Percentiles rank a stretch among this genome's conserved stretches.
Conservation (phyloP, 148 eudicot species). For the Cornus kousa region DNA sequence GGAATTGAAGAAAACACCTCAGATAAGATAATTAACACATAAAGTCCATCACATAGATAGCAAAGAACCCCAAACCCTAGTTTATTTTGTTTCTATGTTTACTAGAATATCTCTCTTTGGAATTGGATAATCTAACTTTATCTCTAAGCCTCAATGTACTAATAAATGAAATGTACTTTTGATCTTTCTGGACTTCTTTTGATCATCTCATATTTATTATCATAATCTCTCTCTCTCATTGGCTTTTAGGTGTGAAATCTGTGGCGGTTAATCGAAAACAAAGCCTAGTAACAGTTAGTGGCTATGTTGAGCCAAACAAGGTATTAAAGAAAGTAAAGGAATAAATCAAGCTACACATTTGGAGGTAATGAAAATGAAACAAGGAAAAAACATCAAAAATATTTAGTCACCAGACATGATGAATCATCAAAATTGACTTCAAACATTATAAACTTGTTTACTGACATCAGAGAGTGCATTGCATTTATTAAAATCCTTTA, state of each 20-base stretch:
- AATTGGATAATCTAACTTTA: too few species aligned
- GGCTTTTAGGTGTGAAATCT: conserved; percentile 53
- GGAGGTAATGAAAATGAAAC: neutral
- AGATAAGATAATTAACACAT: neutral
- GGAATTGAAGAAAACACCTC: too few species aligned
- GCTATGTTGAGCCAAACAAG: conserved; percentile 70
- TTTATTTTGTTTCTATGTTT: neutral
- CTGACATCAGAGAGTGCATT: too few species aligned
- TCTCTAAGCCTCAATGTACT: too few species aligned
- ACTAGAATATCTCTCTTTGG: too few species aligned
- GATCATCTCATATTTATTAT: too few species aligned
- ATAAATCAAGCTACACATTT: neutral
- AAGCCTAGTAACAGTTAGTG: conserved; percentile 67
- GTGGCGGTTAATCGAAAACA: conserved; percentile 63
- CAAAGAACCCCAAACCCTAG: neutral
- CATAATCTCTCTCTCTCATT: neutral
- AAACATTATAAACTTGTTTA: too few species aligned
- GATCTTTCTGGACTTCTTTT: neutral
- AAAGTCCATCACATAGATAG: neutral
- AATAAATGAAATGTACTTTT: neutral
- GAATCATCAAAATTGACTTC: too few species aligned
- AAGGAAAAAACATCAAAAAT: neutral
- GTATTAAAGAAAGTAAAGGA: conserved; percentile 64
- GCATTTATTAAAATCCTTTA: too few species aligned
- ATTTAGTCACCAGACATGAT: neutral